These are phyloP conservation scores for Ophioceras dolichostomum DNA, from an alignment of 2,329 filamentous ascomycete genomes.

Conservation along the genomic window DNA sequence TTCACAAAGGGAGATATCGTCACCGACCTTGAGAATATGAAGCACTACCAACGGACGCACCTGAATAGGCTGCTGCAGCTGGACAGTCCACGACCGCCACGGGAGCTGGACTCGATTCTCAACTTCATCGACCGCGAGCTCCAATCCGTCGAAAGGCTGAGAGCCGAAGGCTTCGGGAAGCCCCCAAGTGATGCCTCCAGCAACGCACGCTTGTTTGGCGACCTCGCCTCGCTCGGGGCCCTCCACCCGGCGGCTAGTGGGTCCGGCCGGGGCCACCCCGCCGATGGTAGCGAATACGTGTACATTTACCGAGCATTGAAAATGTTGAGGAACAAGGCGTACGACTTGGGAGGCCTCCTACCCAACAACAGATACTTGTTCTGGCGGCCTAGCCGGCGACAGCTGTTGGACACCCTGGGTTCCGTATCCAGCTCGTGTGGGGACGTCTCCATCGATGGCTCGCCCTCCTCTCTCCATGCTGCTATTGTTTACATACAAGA, in stretches of 20 bases:
- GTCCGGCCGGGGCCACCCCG: background rate
- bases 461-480: background rate
- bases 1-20: constrained; percentile 87
- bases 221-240: background rate
- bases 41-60: constrained; percentile 52
- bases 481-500: constrained; percentile 5
- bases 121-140: background rate
- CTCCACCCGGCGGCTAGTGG: background rate
- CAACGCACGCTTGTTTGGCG: background rate
- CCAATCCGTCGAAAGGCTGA: background rate
- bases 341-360: constrained; percentile 5
- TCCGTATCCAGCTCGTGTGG: background rate
- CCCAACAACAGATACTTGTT: constrained; percentile 12
- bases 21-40: constrained; percentile 68
- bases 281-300: background rate
- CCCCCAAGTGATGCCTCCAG: too few relatives aligned
- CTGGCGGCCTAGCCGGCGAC: constrained; percentile 10
- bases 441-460: constrained; percentile 1
- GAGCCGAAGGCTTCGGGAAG: too few relatives aligned
- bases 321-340: constrained; percentile 7
- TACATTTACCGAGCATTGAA: constrained; percentile 7
- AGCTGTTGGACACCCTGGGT: constrained; percentile 3
- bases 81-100: background rate
- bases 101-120: background rate
- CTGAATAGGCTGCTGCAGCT: constrained; percentile 8